Percentiles rank a stretch among this genome's conserved stretches.
These are phyloP conservation scores for Schizosaccharomyces lindneri DNA, from an alignment of 805 yeast species.

Conservation along the genomic window DNA sequence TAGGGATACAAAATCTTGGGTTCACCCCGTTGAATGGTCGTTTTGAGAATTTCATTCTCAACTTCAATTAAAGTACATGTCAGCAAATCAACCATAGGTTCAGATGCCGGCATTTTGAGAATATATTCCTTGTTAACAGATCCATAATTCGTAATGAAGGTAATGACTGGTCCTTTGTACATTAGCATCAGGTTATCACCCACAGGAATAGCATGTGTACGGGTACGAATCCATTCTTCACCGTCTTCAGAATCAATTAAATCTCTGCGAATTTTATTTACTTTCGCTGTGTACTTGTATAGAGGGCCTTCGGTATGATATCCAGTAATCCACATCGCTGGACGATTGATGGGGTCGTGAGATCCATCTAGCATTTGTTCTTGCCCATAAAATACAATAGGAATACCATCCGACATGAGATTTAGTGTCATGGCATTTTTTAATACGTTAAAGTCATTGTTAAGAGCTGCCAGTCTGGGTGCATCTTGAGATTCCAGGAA, in stretches of 20 bases:
- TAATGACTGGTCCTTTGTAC: background rate
- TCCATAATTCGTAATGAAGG: background rate
- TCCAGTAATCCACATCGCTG: slow-evolving; percentile 3
- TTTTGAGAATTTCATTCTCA: background rate
- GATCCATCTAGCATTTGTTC: slow-evolving; percentile 4
- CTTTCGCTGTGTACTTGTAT: background rate
- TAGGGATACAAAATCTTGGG: background rate
- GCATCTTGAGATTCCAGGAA: slow-evolving; percentile 5
- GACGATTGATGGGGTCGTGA: slow-evolving; percentile 4
- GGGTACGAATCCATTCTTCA: background rate
- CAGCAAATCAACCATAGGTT: background rate
- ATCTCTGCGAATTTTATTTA: background rate
- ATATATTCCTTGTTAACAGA: background rate
- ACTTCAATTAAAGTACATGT: background rate
- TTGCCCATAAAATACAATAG: slow-evolving; percentile 4
- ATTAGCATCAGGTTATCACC: background rate
- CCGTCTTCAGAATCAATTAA: background rate
- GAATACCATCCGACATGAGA: slow-evolving; percentile 4
- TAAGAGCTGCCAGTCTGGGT: slow-evolving; percentile 3
- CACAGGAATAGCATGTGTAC: background rate
- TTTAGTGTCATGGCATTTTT: slow-evolving; percentile 2
- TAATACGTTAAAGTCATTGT: background rate
- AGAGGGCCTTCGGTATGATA: slow-evolving; percentile 1
- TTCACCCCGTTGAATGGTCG: background rate
- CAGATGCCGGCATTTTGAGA: background rate